These are phyloP conservation scores for Aspergillus brasiliensis DNA, from an alignment of 2,329 filamentous ascomycete species.

Conservation along the genomic window DNA sequence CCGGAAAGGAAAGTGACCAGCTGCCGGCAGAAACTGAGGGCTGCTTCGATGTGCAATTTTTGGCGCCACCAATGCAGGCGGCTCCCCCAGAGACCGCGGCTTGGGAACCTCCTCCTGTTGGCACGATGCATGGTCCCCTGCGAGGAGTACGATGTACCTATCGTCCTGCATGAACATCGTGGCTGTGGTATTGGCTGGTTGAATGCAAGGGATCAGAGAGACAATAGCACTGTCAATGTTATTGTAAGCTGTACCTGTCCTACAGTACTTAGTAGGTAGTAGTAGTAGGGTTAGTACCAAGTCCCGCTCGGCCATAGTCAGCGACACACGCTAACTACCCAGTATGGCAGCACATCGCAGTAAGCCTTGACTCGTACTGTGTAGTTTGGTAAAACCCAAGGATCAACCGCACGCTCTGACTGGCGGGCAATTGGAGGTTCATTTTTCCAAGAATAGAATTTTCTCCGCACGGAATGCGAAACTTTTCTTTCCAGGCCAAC, in stretches of 20 bases:
- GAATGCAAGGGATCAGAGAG: not conserved
- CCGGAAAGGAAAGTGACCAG: constrained; percentile 17
- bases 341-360: no score
- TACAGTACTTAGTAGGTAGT: not conserved
- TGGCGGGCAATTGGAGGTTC: constrained; percentile 1
- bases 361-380: not conserved
- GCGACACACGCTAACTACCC: not conserved
- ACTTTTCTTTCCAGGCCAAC: constrained; percentile 1
- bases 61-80: constrained; percentile 2
- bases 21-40: not conserved
- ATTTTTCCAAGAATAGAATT: constrained; percentile 6
- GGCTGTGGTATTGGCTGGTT: not conserved
- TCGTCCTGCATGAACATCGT: not conserved
- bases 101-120: not conserved
- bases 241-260: not conserved
- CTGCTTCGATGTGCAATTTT: not conserved
- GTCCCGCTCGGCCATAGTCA: not conserved
- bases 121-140: not conserved
- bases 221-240: not conserved
- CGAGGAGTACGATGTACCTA: not conserved
- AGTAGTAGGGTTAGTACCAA: not conserved
- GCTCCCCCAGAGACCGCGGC: not conserved
- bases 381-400: not conserved
- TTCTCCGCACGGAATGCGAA: constrained; percentile 6
- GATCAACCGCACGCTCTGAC: not conserved